Base-by-base conservation (phyloP, 2,329 filamentous ascomycete species). In the Trichoderma endophyticum region DNA sequence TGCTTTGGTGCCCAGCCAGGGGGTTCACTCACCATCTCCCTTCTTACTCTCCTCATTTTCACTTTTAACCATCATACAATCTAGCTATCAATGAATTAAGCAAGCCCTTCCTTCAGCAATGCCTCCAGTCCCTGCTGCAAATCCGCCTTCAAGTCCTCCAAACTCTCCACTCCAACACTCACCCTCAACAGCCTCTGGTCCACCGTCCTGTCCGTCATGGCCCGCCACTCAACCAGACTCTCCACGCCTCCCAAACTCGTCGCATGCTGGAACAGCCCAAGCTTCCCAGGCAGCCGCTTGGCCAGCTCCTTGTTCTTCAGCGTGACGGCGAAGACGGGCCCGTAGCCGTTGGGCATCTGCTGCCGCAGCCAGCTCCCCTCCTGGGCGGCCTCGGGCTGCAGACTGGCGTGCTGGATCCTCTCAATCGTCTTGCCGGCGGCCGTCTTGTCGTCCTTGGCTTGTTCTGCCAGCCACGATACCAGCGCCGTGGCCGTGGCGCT, bases 221-320 rank as follows among this genome's bases (percentile, higher is more conserved):
- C 89, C 72, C 96, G 87, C 96, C 96, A 99, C 87, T 99, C 96
- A 76, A 99, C 95, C 84, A 98, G 82, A 78, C 93, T 96, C 87
- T 98, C 96, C 11, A 98, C 94, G 5, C 96, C 95, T 3, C 96
- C 96, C 32, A 98, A 82, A 80, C 93, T 97, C 3, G 96, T 99
- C 6, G 96, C 96, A 82, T 99, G 96, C 77, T 97, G 93, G 84
- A 98, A 98, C 59, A 97, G 86, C 3, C 85, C 80, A 79, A 98
- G 82, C 81, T 93, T 92, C 78, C 91, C 92, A 4, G 96, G 96
- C 74, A 99, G 82, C 34, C 84, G 81, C 75, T 86, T 88, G 4
- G 96, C 95, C 66, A 87, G 79, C 1, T 84, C 83, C 73, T 87
- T 84, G 3, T 86, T 83, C 77, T 88, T 88, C 83, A 93, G 86